These are phyloP conservation scores for Parafenestella ontariensis DNA, from an alignment of 2,329 filamentous ascomycete species.

Conservation along the genomic window DNA sequence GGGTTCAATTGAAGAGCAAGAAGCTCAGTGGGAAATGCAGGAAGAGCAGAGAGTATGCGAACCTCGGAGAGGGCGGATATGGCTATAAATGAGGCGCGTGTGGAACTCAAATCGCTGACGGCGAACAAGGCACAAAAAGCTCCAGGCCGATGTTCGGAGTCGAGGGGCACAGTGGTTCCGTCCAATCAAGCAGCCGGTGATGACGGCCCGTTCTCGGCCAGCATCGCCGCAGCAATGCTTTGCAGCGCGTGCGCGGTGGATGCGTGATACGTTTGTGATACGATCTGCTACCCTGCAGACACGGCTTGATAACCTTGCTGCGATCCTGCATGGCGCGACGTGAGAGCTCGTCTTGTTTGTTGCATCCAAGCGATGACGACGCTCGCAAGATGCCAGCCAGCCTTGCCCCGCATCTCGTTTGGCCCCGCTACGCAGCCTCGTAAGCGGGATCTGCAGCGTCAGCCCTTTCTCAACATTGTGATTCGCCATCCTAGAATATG, in stretches of 20 bases:
- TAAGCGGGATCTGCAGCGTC: constrained; percentile 8
- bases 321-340: constrained; percentile 5
- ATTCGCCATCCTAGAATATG: constrained; percentile 19
- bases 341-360: not conserved
- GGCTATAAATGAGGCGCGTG: constrained; percentile 32
- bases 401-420: constrained; percentile 23
- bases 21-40: not conserved
- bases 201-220: constrained; percentile 27
- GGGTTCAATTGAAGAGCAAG: constrained; percentile 13
- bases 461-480: constrained; percentile 19
- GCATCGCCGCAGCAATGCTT: constrained; percentile 12
- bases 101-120: constrained; percentile 34
- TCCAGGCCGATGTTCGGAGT: constrained; percentile 42
- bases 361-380: constrained; percentile 22
- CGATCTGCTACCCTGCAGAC: constrained; percentile 3
- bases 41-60: constrained; percentile 3
- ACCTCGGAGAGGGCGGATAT: constrained; percentile 13
- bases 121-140: constrained; percentile 37
- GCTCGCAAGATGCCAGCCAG: constrained; percentile 6
- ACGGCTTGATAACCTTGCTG: constrained; percentile 7
- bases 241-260: not conserved
- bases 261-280: not conserved
- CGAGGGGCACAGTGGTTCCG: constrained; percentile 17
- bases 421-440: constrained; percentile 18
- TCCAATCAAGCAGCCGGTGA: constrained; percentile 34